Base-by-base conservation (phyloP, 164 flowering plant genomes). In the Paratinospora sagittata region DNA sequence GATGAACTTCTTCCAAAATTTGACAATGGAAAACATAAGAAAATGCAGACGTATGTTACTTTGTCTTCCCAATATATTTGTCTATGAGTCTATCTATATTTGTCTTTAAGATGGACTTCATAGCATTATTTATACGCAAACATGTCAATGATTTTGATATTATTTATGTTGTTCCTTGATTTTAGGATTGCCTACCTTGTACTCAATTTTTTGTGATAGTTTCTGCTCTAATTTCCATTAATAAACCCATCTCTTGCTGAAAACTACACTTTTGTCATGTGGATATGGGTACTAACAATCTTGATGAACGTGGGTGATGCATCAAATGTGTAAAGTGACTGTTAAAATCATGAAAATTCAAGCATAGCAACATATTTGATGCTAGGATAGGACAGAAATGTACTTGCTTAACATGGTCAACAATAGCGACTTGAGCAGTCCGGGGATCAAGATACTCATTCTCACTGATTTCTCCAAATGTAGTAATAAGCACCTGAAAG, bases 371-470 rank as follows among this genome's bases (percentile, higher is more conserved):
- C 49, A 45, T 26, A 58, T 36, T n/a, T 8, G 23, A 33, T 24
- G 11, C 8, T 33, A 13, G 65, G 26, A 39, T 6, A 55, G 49
- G 23, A 41, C 27, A 66, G 34, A 27, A 65, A 81, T 72, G 67
- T 83, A 92, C 99, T 81, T 92, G 99, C 73, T 90, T 89, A 65
- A 95, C 85, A 81, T 95, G 97, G 79, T 95, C 90, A 49, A 92
- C 82, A 10, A 65, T 78, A 39, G 89, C 97, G 79, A 95, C 97
- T 84, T 95, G 97, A 23, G 95, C 88, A 74, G 93, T 91, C 78
- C 96, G 84, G 2, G 98, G 99, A 78, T 95, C 99, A 73, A 95
- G 82, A 79, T 80, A 95, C 72, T 89, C 87, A 79, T 81, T 87
- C 77, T 83, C 84, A 60, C 73, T 78, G 70, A 92, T 66, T 82